Evolutionary conservation across 192 early-diverging fungal genomes (phyloP).

Genomic region (Umbelopsis ramanniana): DNA sequence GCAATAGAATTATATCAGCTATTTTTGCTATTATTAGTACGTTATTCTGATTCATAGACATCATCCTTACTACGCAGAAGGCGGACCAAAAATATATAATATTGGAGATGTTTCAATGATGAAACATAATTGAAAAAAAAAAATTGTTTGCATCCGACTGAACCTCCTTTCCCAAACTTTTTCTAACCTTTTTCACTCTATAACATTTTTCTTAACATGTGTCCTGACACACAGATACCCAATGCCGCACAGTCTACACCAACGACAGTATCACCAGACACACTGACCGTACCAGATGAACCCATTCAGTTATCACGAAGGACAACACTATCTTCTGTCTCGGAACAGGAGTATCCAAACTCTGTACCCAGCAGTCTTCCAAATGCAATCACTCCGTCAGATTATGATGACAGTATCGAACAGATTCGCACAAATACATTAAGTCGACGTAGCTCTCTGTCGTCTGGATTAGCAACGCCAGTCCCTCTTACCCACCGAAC

Average conservation of each 20-base stretch:
- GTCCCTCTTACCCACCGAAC: too few species aligned
- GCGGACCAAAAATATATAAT: neutral
- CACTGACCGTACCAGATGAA: too few species aligned
- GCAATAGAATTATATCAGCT: too few species aligned
- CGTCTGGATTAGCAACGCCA: neutral
- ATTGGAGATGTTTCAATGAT: constrained; percentile 16
- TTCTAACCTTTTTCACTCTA: too few species aligned
- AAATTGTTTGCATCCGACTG: neutral
- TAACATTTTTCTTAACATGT: neutral
- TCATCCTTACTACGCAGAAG: too few species aligned
- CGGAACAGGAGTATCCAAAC: neutral
- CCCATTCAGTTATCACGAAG: neutral
- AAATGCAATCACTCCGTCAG: neutral
- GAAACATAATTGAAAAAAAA: neutral
- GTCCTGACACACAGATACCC: neutral
- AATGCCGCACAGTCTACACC: too few species aligned
- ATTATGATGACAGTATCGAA: neutral
- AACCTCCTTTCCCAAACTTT: too few species aligned
- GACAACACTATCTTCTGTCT: neutral
- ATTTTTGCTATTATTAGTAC: too few species aligned
- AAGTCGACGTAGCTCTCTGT: neutral
- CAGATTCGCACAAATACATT: neutral
- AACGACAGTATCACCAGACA: too few species aligned
- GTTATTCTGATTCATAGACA: too few species aligned
- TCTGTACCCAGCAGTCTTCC: neutral